Evolutionary conservation across 75 land plant species (phyloP).

Genomic region (Pinus albicaulis): DNA sequence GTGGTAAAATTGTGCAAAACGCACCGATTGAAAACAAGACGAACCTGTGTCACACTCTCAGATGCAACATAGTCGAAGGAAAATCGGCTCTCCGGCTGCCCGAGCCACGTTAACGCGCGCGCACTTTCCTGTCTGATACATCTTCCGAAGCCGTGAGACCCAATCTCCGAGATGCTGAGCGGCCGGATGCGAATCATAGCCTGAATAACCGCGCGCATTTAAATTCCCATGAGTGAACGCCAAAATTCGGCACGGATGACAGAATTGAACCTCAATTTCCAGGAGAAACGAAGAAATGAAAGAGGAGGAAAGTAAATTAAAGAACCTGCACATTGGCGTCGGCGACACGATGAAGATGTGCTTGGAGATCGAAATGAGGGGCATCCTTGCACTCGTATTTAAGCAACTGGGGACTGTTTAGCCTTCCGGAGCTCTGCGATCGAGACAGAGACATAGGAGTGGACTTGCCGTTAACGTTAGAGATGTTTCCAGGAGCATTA

Average conservation of each 20-base stretch:
- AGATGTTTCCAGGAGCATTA: neutral
- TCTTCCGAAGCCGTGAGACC: constrained; percentile 21
- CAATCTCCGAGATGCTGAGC: constrained; percentile 15
- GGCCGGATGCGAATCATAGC: constrained; percentile 39
- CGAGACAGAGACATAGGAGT: neutral
- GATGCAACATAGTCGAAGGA: constrained; percentile 55
- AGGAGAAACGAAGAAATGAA: neutral
- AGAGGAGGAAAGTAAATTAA: neutral
- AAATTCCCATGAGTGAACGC: neutral
- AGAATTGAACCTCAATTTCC: neutral
- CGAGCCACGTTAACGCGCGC: constrained; percentile 36
- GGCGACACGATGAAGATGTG: constrained; percentile 14
- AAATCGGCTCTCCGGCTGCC: constrained; percentile 43
- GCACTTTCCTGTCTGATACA: constrained; percentile 44
- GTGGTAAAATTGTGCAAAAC: no score
- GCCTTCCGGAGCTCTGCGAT: neutral
- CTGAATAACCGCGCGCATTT: constrained; percentile 6
- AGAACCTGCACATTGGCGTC: constrained; percentile 6
- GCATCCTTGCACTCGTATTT: neutral
- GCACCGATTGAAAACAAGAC: neutral
- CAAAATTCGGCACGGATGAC: neutral
- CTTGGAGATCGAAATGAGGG: constrained; percentile 32
- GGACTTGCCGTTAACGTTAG: neutral
- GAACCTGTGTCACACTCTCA: constrained; percentile 33
- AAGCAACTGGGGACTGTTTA: neutral